These are phyloP conservation scores for Coniochaeta prunicola DNA, from an alignment of 2,329 filamentous ascomycete genomes.

Conservation along the genomic window DNA sequence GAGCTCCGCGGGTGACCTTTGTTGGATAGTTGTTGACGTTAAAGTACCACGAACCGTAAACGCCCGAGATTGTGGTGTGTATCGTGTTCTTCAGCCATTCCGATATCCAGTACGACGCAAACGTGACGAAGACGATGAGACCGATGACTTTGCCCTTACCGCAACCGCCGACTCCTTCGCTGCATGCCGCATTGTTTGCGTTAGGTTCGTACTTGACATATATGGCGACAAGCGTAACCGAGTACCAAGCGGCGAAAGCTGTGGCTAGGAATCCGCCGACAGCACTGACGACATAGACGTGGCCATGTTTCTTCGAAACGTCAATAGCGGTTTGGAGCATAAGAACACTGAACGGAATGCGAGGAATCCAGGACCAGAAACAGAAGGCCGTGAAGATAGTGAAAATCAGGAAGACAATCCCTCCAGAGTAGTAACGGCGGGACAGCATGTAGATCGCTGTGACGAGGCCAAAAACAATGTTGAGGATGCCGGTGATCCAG, in stretches of 20 bases:
- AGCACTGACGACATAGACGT: constrained; percentile 81
- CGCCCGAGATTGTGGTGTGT: constrained; percentile 77
- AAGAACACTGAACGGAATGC: constrained; percentile 84
- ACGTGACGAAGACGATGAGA: constrained; percentile 78
- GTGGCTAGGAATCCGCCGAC: constrained; percentile 71
- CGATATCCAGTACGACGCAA: constrained; percentile 88
- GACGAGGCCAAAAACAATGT: constrained; percentile 76
- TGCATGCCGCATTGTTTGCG: constrained; percentile 42
- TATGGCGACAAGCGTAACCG: constrained; percentile 76
- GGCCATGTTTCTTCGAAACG: constrained; percentile 74
- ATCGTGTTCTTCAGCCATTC: constrained; percentile 94
- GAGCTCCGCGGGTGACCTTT: constrained; percentile 74
- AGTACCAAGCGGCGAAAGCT: constrained; percentile 77
- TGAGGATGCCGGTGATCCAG: constrained; percentile 85
- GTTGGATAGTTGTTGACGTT: constrained; percentile 62
- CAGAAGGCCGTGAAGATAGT: constrained; percentile 71
- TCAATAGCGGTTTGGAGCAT: constrained; percentile 86
- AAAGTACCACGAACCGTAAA: constrained; percentile 95
- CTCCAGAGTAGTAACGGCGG: constrained; percentile 70
- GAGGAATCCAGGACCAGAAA: constrained; percentile 82
- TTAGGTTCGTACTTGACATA: constrained; percentile 76
- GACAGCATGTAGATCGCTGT: constrained; percentile 83
- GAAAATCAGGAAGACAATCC: constrained; percentile 82
- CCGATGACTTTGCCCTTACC: constrained; percentile 74
- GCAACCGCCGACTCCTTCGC: constrained; percentile 53